Conservation (phyloP, 1,284 basidiomycete species). For the Ustilago curta region DNA sequence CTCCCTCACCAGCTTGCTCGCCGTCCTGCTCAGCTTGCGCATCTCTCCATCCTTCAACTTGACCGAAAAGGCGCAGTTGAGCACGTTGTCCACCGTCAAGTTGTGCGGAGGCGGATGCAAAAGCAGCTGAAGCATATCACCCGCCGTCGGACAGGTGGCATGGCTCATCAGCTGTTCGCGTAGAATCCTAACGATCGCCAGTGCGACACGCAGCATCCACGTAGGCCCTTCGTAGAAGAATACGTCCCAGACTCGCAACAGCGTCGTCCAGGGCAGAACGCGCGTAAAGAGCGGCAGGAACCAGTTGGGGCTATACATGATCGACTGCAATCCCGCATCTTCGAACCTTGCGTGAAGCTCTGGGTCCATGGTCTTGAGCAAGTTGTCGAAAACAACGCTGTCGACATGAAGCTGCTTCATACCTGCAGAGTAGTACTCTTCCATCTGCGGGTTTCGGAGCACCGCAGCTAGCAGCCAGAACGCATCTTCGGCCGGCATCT, state of each 20-base stretch:
- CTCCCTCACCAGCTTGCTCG: slow-evolving; percentile 60
- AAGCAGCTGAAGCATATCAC: slow-evolving; percentile 74
- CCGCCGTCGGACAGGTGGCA: slow-evolving; percentile 71
- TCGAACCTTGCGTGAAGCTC: slow-evolving; percentile 65
- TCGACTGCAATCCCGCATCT: slow-evolving; percentile 56
- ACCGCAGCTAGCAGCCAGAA: slow-evolving; percentile 84
- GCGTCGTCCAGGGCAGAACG: slow-evolving; percentile 80
- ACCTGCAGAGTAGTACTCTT: slow-evolving; percentile 78
- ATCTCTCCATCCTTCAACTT: slow-evolving; percentile 86
- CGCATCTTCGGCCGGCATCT: slow-evolving; percentile 88
- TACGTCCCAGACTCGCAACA: slow-evolving; percentile 86
- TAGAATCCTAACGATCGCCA: slow-evolving; percentile 77
- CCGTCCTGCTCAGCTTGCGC: slow-evolving; percentile 74
- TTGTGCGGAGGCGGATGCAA: slow-evolving; percentile 71
- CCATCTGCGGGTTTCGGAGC: slow-evolving; percentile 74
- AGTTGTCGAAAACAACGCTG: slow-evolving; percentile 79
- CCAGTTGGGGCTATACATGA: slow-evolving; percentile 68
- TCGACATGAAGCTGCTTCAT: slow-evolving; percentile 84
- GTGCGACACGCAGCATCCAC: slow-evolving; percentile 82
- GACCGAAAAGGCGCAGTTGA: slow-evolving; percentile 76
- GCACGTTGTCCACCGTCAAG: slow-evolving; percentile 72
- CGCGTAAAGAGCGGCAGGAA: slow-evolving; percentile 77
- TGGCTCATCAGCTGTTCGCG: slow-evolving; percentile 74
- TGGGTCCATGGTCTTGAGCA: slow-evolving; percentile 79
- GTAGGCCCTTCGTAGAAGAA: slow-evolving; percentile 81